Percentiles rank a stretch among this genome's conserved stretches.
phyloP scores from a whole-genome alignment of 495 filamentous ascomycete species.

The Haplographium delicatum region DNA sequence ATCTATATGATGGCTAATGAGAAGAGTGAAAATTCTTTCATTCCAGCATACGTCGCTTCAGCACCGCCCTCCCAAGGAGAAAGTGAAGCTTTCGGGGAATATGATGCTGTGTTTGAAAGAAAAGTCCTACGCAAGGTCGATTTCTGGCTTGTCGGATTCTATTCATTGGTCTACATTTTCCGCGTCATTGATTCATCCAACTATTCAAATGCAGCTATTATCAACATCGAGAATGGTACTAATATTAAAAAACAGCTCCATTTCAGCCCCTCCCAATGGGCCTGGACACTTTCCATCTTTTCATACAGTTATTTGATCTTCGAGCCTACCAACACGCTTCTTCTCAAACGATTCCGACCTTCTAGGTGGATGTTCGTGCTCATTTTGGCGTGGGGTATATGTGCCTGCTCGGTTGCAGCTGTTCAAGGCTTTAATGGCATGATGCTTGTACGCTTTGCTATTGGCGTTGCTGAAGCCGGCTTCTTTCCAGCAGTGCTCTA shows the following conservation, averaged over 20 bases:
- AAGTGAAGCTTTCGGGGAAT: constrained; percentile 4
- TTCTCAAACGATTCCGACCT: constrained; percentile 26
- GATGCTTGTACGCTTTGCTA: constrained; percentile 60
- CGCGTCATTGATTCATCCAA: constrained; percentile 37
- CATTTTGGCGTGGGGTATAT: constrained; percentile 38
- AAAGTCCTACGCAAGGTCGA: constrained; percentile 35
- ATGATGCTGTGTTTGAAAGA: constrained; percentile 26
- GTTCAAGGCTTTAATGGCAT: constrained; percentile 61
- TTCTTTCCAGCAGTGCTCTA: constrained; percentile 67
- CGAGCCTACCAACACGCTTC: constrained; percentile 36
- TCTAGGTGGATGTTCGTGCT: constrained; percentile 41
- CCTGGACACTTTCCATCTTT: constrained; percentile 40
- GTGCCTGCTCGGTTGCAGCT: constrained; percentile 31
- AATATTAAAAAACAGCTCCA: constrained; percentile 39
- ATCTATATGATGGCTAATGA: too few relatives aligned
- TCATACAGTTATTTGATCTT: constrained; percentile 35
- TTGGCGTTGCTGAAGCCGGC: constrained; percentile 66
- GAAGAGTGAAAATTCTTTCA: too few relatives aligned
- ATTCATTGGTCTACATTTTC: constrained; percentile 40
- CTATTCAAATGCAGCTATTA: constrained; percentile 42
- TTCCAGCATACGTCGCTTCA: too few relatives aligned
- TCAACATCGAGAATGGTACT: constrained; percentile 40
- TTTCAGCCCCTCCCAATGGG: constrained; percentile 34
- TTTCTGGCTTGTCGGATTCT: constrained; percentile 38
- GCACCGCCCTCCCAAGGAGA: neutral